Evolutionary conservation across 2,329 filamentous ascomycete species (phyloP).

Genomic region (Trichoderma guizhouense): DNA sequence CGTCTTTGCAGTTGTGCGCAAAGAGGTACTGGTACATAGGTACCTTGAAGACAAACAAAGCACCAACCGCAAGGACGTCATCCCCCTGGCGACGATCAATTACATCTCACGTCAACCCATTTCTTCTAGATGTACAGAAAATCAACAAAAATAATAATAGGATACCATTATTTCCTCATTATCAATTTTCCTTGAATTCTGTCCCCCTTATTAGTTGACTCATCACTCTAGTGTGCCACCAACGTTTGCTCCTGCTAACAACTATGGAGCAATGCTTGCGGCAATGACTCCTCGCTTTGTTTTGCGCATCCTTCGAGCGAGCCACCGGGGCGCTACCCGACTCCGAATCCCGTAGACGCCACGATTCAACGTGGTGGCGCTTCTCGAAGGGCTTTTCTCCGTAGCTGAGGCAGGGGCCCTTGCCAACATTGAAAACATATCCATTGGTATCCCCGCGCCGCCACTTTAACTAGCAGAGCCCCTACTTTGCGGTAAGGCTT

Average conservation of each 20-base stretch:
- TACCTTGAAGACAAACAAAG: not conserved
- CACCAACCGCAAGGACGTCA: not conserved
- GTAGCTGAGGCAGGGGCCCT: not conserved
- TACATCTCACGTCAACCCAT: not conserved
- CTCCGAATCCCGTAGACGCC: constrained; percentile 6
- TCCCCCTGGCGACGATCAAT: not conserved
- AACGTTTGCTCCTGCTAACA: not conserved
- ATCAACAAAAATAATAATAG: not conserved
- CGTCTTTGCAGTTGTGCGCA: not conserved
- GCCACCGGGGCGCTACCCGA: not conserved
- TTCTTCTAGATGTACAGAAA: not conserved
- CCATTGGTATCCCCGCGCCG: not conserved
- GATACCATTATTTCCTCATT: not conserved
- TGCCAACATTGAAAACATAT: not conserved
- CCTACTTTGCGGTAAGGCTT: not conserved
- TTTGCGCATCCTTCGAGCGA: not conserved
- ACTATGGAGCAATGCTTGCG: not conserved
- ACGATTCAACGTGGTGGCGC: not conserved
- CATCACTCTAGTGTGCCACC: not conserved
- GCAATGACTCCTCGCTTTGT: not conserved
- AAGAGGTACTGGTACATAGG: not conserved
- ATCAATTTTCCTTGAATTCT: not conserved
- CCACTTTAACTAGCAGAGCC: not conserved
- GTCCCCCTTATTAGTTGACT: not conserved
- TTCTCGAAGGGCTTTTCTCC: constrained; percentile 1